Percentiles rank a stretch among this genome's conserved stretches.
These are phyloP conservation scores for Lomentospora prolificans DNA, from an alignment of 2,329 filamentous ascomycete genomes.

Conservation along the genomic window DNA sequence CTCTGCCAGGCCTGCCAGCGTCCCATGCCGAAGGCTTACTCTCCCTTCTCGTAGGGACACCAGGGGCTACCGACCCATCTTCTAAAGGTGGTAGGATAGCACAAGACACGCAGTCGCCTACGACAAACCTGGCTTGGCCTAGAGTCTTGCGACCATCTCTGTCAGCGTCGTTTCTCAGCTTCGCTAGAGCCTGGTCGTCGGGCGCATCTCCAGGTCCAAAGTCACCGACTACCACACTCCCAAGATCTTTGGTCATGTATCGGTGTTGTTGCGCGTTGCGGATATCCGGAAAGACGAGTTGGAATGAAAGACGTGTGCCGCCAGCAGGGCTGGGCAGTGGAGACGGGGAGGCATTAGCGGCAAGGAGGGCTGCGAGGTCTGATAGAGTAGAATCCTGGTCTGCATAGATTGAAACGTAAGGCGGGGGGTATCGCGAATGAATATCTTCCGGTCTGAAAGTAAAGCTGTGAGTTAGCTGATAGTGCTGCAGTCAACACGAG, in stretches of 20 bases:
- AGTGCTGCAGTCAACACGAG: too few relatives aligned
- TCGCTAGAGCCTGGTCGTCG: conserved; percentile 16
- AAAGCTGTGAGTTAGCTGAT: not conserved
- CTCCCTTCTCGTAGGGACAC: conserved; percentile 37
- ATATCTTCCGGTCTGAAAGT: conserved; percentile 60
- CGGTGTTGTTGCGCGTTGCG: conserved; percentile 32
- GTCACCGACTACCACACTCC: conserved; percentile 68
- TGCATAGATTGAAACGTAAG: conserved; percentile 73
- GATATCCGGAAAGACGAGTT: conserved; percentile 75
- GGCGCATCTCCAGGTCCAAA: conserved; percentile 30
- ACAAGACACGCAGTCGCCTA: conserved; percentile 81
- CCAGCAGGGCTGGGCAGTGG: conserved; percentile 64
- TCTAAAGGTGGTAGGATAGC: conserved; percentile 66
- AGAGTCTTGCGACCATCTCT: conserved; percentile 65
- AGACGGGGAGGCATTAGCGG: conserved; percentile 46
- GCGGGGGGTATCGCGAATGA: conserved; percentile 44
- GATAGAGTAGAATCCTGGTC: conserved; percentile 73
- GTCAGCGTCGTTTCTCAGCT: conserved; percentile 22
- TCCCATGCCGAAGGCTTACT: conserved; percentile 20
- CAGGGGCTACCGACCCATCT: conserved; percentile 64
- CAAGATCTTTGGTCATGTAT: conserved; percentile 72
- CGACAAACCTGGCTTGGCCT: conserved; percentile 68
- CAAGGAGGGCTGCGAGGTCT: conserved; percentile 71
- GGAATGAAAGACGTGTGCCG: conserved; percentile 79
- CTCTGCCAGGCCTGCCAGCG: conserved; percentile 28